Evolutionary conservation across 805 yeast genomes (phyloP), one percentile per base, ranked within the genome.

Genomic region (Saccharomycopsis javanensis): DNA sequence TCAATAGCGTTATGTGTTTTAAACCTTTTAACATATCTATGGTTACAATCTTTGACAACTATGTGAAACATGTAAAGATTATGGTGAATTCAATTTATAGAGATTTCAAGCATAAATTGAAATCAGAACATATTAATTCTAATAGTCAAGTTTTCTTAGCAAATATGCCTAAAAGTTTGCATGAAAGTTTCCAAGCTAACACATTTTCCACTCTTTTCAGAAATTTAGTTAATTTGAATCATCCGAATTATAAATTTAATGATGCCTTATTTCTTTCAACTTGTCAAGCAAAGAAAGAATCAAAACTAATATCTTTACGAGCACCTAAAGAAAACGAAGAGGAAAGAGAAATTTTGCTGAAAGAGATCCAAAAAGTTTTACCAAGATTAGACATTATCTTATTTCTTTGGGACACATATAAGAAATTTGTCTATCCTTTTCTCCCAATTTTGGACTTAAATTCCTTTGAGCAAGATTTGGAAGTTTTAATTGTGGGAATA

Each of bases 341-440:
- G 23, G 27, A 28, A 18, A 30, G 55, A 30, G 46, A 38, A 18
- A 10, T 18, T 13, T 42, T 57, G 11, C 16, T 57, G 15, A 11
- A 11, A 4, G 50, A 59, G n/a, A 50, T 59, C 18, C 42, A 51
- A 31, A 13, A 27, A 7, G 11, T 27, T 20, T 42, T 59, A 35
- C 62, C 58, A 4, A 37, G 37, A 48, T 28, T 30, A 10, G 38
- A 30, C 5, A 45, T 25, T 35, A 34, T 59, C 5, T 20, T 23
- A 16, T 53, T 37, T 25, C 53, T 59, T 7, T 59, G 60, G 60
- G 31, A 46, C 8, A 51, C 23, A 20, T 59, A 51, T 54, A 57
- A 54, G 30, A 50, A 53, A 34, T 57, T 27, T 37, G 54, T 59
- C 8, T 55, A 57, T 35, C 62, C 62, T 2, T 59, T 59, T 38